These are phyloP conservation scores for Achaetomiella virescens DNA, from an alignment of 495 filamentous ascomycete species.

Conservation along the genomic window DNA sequence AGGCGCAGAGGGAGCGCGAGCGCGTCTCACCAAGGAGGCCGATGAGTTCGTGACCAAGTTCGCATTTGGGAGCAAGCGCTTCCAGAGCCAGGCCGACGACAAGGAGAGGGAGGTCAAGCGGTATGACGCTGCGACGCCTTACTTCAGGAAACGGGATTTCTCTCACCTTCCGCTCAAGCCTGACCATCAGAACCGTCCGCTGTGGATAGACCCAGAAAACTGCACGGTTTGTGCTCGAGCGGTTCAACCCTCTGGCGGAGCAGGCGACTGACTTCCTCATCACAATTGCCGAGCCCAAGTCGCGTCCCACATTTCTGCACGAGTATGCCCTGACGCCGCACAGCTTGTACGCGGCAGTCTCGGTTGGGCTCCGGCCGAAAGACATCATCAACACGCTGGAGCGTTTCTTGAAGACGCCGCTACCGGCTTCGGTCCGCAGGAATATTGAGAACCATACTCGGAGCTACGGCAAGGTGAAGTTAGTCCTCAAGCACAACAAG, in stretches of 20 bases:
- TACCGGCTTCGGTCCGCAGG: constrained; percentile 68
- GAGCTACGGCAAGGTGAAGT: constrained; percentile 90
- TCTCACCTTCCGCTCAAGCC: constrained; percentile 74
- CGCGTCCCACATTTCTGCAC: constrained; percentile 79
- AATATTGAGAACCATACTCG: constrained; percentile 82
- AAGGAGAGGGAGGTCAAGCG: constrained; percentile 18
- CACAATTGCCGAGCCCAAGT: constrained; percentile 89
- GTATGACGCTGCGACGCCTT: constrained; percentile 41
- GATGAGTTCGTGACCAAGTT: constrained; percentile 51
- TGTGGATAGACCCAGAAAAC: constrained; percentile 84
- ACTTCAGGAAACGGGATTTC: constrained; percentile 59
- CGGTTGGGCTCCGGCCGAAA: constrained; percentile 75
- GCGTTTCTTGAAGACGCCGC: constrained; percentile 74
- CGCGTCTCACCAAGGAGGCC: constrained; percentile 55
- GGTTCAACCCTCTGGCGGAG: constrained; percentile 76
- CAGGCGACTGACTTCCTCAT: constrained; percentile 92
- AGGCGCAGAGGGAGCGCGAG: constrained; percentile 47
- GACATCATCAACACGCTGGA: constrained; percentile 90
- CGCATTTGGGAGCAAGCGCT: constrained; percentile 44
- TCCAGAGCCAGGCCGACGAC: constrained; percentile 24
- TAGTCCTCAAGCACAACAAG: constrained; percentile 88
- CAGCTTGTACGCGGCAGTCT: constrained; percentile 91
- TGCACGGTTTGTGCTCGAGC: constrained; percentile 92
- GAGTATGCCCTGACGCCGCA: constrained; percentile 90
- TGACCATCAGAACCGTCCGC: constrained; percentile 79